Evolutionary conservation across 345 rosid species (phyloP).

Genomic region (Boechera stricta): DNA sequence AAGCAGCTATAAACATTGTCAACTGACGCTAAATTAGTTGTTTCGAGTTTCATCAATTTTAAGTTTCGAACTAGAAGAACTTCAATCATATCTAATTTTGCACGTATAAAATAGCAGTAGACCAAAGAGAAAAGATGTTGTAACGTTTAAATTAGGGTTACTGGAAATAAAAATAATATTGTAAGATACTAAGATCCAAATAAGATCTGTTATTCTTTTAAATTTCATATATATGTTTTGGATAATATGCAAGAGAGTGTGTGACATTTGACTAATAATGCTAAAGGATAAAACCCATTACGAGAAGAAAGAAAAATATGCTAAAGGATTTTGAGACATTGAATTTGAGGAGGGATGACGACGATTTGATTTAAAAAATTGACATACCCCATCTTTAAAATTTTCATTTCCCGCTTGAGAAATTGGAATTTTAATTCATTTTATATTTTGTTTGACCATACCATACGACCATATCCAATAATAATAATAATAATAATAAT

Average conservation of each 20-base stretch:
- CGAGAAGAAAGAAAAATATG: background rate
- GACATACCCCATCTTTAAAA: constrained; percentile 21
- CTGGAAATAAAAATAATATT: background rate
- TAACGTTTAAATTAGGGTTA: background rate
- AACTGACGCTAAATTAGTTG: too few relatives aligned
- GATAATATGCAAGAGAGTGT: constrained; percentile 7
- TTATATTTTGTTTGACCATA: constrained; percentile 23
- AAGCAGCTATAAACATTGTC: background rate
- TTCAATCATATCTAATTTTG: too few relatives aligned
- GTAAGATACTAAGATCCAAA: background rate
- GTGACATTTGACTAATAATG: constrained; percentile 20
- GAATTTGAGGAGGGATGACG: constrained; percentile 24
- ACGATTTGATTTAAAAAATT: background rate
- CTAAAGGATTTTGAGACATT: constrained; percentile 25
- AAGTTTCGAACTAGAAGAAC: too few relatives aligned
- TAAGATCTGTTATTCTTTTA: background rate
- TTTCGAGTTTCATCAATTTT: background rate
- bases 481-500: constrained; percentile 1
- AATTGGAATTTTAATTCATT: constrained; percentile 20
- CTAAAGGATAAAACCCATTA: constrained; percentile 15
- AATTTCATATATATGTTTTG: background rate
- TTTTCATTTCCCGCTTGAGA: constrained; percentile 35
- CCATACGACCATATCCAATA: constrained; percentile 3
- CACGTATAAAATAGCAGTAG: too few relatives aligned
- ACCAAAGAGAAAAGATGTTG: background rate